phyloP scores from a whole-genome alignment of 371 early-diverging fungal genomes.

The Haplosporangium sp. region DNA sequence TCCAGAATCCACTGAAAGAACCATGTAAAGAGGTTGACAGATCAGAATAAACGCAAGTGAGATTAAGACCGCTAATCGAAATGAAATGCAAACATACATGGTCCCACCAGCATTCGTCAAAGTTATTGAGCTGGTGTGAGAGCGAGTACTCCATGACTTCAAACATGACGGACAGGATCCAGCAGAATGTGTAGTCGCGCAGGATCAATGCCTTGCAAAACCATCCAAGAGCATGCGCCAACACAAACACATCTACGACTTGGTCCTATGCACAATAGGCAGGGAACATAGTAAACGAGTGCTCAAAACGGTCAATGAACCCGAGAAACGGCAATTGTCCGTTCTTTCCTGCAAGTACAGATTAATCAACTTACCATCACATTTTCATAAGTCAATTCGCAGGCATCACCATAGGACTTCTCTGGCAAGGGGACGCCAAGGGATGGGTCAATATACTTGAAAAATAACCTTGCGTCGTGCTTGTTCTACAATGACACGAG shows the following conservation, averaged over 20 bases:
- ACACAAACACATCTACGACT: constrained; percentile 91
- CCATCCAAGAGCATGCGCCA: constrained; percentile 98
- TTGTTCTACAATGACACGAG: constrained; percentile 70
- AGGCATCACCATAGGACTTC: constrained; percentile 90
- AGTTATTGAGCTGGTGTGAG: constrained; percentile 95
- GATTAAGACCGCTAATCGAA: background rate
- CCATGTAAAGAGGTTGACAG: background rate
- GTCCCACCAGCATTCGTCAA: constrained; percentile 99
- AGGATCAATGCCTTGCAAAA: constrained; percentile 92
- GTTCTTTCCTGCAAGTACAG: background rate
- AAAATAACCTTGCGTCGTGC: constrained; percentile 81
- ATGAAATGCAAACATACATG: constrained; percentile 72
- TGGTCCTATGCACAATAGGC: constrained; percentile 63
- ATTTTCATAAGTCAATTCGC: constrained; percentile 81
- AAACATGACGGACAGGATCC: constrained; percentile 94
- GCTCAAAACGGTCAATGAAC: too few relatives aligned
- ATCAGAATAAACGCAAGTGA: background rate
- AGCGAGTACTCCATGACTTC: constrained; percentile 96
- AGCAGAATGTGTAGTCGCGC: constrained; percentile 94
- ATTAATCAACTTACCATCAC: constrained; percentile 65
- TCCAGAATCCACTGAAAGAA: constrained; percentile 91
- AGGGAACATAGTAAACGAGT: background rate
- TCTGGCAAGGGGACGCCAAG: constrained; percentile 90
- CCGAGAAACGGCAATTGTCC: background rate
- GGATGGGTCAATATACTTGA: constrained; percentile 82